Base-by-base conservation (phyloP, 1,139 yeast species). In the Kurtzmaniella quercitrusa region DNA sequence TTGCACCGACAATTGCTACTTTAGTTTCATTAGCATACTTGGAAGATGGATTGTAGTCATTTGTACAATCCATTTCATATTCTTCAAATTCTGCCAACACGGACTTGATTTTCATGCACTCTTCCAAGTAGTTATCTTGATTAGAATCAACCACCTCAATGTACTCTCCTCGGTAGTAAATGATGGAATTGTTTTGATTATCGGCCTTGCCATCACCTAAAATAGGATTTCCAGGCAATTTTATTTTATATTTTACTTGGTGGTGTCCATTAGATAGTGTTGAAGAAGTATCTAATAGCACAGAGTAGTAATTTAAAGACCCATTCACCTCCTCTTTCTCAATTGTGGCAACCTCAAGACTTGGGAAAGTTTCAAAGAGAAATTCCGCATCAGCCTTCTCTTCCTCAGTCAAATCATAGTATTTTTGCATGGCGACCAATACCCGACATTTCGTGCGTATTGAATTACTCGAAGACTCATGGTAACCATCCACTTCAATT, bases 141-240 rank as follows among this genome's bases (percentile, higher is more conserved):
- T 88, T 88, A 0, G 96, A 93, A 63, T 88, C 96, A 38, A 88
- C 79, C 1, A 88, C 86, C 60, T 88, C 95, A 47, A 88, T 83
- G 53, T 87, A 88, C 53, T 88, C 96, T 1, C 96, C 96, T 33
- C 96, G 74, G 51, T 84, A 82, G 54, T 82, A 88, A 2, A 86
- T 78, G n/a, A 88, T 54, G 0, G 94, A 76, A 56, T 80, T 81
- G 53, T 88, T 88, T 57, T 88, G 96, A 54, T 88, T 88, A 56
- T 88, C 96, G 2, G 95, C 82, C 57, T 88, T 88, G 2, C 96
- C 96, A 61, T 88, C 96, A 0, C 96, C 96, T 21, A 88, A 65
- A 33, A 88, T 85, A 2, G 96, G 96, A 56, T 88, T 81, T 1
- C 96, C 96, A 0, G 95, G 83, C 11, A 88, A 65, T 42, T 69